Conservation (phyloP, 768 basidiomycete species). For the Tremella yokohamensis region DNA sequence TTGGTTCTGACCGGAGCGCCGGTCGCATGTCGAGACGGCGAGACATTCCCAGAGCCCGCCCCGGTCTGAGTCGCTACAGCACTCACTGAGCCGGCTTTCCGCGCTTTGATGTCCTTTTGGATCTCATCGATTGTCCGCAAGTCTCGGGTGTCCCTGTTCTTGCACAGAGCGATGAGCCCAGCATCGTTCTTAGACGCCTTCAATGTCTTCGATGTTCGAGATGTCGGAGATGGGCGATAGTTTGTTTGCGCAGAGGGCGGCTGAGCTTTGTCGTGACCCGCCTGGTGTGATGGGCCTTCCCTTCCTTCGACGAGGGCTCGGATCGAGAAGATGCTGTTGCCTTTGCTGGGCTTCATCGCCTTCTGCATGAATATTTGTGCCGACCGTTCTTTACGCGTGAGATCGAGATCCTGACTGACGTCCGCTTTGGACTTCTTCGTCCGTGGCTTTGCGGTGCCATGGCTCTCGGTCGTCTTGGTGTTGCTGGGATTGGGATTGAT, state of each 20-base stretch:
- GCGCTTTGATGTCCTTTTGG: conserved; percentile 30
- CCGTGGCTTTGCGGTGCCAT: background rate
- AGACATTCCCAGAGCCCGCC: background rate
- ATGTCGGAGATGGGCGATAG: background rate
- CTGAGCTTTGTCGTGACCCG: background rate
- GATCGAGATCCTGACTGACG: conserved; percentile 2
- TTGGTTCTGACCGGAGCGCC: conserved; percentile 1
- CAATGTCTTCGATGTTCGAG: conserved; percentile 4
- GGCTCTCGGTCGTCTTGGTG: background rate
- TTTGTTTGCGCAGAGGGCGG: conserved; percentile 1
- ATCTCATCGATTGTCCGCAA: conserved; percentile 40
- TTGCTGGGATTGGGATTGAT: background rate
- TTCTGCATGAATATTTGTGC: conserved; percentile 30
- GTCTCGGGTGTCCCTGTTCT: conserved; percentile 34
- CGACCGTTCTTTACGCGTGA: conserved; percentile 37
- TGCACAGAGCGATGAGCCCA: conserved; percentile 28
- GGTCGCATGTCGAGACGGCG: background rate
- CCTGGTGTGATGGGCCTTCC: background rate
- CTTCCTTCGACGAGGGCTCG: conserved; percentile 26
- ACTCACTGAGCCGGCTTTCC: conserved; percentile 8
- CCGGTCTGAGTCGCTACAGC: background rate
- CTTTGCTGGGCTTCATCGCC: conserved; percentile 17
- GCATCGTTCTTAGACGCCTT: conserved; percentile 15
- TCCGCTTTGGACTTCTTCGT: background rate
- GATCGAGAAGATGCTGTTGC: conserved; percentile 29